These are phyloP conservation scores for Aspergillus quadrilineatus DNA, from an alignment of 2,329 filamentous ascomycete species.

Conservation along the genomic window DNA sequence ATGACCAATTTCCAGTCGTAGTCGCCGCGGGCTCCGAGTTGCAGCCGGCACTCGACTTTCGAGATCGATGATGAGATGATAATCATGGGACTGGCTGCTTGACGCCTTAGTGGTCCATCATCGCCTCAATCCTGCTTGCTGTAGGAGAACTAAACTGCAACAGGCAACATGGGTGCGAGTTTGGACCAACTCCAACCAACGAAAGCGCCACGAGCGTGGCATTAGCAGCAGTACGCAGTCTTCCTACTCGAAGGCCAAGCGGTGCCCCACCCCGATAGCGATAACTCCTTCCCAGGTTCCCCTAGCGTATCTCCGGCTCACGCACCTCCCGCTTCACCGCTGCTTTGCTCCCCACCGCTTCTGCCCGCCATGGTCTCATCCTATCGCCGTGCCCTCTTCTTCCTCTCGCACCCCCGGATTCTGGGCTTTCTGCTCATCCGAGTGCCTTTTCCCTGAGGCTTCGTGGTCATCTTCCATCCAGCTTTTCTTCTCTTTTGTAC, in stretches of 20 bases:
- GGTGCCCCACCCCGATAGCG: slow-evolving; percentile 18
- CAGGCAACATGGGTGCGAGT: not conserved
- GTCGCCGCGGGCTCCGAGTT: not conserved
- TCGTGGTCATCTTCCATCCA: slow-evolving; percentile 19
- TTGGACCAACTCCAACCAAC: slow-evolving; percentile 7
- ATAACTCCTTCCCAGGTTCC: slow-evolving; percentile 34
- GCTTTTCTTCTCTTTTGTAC: slow-evolving; percentile 23
- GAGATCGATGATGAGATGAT: slow-evolving; percentile 14
- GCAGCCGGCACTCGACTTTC: not conserved
- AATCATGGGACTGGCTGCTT: slow-evolving; percentile 20
- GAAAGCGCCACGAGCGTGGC: slow-evolving; percentile 11
- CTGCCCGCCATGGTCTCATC: slow-evolving; percentile 29
- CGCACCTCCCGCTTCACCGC: slow-evolving; percentile 40
- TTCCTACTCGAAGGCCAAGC: slow-evolving; percentile 16
- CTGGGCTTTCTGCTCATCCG: slow-evolving; percentile 31
- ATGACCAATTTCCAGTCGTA: not conserved
- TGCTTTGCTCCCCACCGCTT: slow-evolving; percentile 46
- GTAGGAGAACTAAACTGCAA: slow-evolving; percentile 3
- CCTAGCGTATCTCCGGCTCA: slow-evolving; percentile 38
- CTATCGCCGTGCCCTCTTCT: slow-evolving; percentile 30
- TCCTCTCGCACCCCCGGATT: slow-evolving; percentile 31
- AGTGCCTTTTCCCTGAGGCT: slow-evolving; percentile 29
- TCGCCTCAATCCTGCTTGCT: not conserved
- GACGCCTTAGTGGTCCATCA: slow-evolving; percentile 8
- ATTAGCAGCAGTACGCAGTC: slow-evolving; percentile 7